Conservation (phyloP, 2,329 filamentous ascomycete genomes). For the Arthrocladium fulminans region DNA sequence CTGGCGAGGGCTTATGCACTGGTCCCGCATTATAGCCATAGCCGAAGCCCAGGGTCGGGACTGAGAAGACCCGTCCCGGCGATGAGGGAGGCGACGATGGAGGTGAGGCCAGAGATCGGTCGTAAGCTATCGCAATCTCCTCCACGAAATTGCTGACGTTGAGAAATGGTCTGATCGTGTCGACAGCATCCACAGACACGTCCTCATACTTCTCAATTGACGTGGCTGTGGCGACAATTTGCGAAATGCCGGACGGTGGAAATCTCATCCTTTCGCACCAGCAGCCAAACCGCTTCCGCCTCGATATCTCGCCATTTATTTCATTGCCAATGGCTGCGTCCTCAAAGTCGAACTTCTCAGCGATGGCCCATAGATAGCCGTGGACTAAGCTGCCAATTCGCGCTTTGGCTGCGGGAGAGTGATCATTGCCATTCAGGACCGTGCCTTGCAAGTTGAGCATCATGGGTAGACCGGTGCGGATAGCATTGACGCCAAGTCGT, state of each 20-base stretch:
- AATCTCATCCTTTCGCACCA: constrained; percentile 70
- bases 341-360: constrained; percentile 69
- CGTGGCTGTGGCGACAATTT: constrained; percentile 46
- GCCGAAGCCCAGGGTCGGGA: constrained; percentile 51
- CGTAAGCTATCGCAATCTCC: constrained; percentile 63
- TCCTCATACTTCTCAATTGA: constrained; percentile 9
- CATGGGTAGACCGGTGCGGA: constrained; percentile 74
- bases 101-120: constrained; percentile 52
- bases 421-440: constrained; percentile 43
- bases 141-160: constrained; percentile 63
- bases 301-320: constrained; percentile 66
- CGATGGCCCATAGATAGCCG: constrained; percentile 77
- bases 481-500: constrained; percentile 73
- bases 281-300: constrained; percentile 62
- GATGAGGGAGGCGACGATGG: constrained; percentile 61
- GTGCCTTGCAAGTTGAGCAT: constrained; percentile 81
- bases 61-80: constrained; percentile 55
- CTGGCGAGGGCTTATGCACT: constrained; percentile 27
- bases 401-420: constrained; percentile 61
- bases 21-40: constrained; percentile 32
- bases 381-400: constrained; percentile 76
- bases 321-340: constrained; percentile 58
- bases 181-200: constrained; percentile 42
- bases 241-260: constrained; percentile 57
- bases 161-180: constrained; percentile 65